Conservation (phyloP, 768 basidiomycete genomes). For the Asterophora lycoperdoides region DNA sequence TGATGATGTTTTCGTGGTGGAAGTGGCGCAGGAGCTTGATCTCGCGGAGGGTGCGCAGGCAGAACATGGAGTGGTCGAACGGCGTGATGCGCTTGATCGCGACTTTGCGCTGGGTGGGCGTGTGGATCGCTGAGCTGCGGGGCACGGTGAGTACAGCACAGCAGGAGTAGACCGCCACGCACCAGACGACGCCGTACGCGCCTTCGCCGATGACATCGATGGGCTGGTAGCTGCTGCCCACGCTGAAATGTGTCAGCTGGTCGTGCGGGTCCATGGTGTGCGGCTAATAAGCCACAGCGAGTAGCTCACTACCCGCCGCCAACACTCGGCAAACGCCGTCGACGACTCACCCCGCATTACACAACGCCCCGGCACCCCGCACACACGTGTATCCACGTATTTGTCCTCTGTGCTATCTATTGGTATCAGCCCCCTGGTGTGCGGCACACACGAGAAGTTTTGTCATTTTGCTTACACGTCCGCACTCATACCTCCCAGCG, state of each 20-base stretch:
- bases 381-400: no score
- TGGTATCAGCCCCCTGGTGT: no score
- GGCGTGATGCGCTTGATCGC: constrained; percentile 96
- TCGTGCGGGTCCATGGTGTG: constrained; percentile 14
- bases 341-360: no score
- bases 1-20: constrained; percentile 86
- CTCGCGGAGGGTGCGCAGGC: constrained; percentile 78
- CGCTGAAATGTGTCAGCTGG: constrained; percentile 41
- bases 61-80: constrained; percentile 94
- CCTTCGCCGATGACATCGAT: constrained; percentile 91
- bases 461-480: no score
- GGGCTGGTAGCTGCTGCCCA: constrained; percentile 60
- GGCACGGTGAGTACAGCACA: constrained; percentile 10
- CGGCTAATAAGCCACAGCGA: no score
- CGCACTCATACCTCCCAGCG: no score
- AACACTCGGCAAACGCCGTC: no score
- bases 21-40: constrained; percentile 92
- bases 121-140: constrained; percentile 68
- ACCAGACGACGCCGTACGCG: constrained; percentile 89
- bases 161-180: no score
- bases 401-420: no score
- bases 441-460: no score
- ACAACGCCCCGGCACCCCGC: no score
- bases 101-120: constrained; percentile 75
- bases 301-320: no score